phyloP scores from a whole-genome alignment of 2,329 filamentous ascomycete genomes.

The Ascochyta clinopodiicola region DNA sequence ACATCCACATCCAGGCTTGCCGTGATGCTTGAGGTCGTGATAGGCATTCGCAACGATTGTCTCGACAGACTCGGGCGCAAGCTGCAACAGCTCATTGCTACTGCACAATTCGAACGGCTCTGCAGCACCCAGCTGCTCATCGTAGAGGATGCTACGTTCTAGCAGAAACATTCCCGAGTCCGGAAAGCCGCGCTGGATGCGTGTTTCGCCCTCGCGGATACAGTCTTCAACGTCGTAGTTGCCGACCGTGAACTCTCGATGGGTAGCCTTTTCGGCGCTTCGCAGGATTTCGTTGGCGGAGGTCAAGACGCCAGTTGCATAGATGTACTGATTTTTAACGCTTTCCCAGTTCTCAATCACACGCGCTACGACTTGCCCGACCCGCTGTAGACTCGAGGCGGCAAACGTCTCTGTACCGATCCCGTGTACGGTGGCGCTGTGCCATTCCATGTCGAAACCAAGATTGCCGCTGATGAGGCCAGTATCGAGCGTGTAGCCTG shows the following conservation, averaged over 20 bases:
- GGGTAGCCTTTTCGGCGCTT: slow-evolving; percentile 36
- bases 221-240: slow-evolving; percentile 44
- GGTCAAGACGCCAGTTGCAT: slow-evolving; percentile 41
- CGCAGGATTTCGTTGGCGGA: slow-evolving; percentile 42
- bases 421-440: slow-evolving; percentile 49
- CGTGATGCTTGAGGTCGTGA: slow-evolving; percentile 29
- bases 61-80: slow-evolving; percentile 28
- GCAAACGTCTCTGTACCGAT: slow-evolving; percentile 45
- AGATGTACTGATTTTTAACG: slow-evolving; percentile 47
- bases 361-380: slow-evolving; percentile 36
- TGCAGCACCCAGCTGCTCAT: slow-evolving; percentile 33
- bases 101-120: slow-evolving; percentile 37
- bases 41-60: slow-evolving; percentile 26
- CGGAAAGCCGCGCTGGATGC: slow-evolving; percentile 47
- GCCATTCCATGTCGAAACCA: slow-evolving; percentile 50
- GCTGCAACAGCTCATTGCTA: slow-evolving; percentile 25
- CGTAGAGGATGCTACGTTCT: slow-evolving; percentile 48
- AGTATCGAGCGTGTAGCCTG: slow-evolving; percentile 43
- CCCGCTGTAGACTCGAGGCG: slow-evolving; percentile 43
- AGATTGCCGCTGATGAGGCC: slow-evolving; percentile 43
- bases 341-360: slow-evolving; percentile 41
- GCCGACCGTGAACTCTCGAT: slow-evolving; percentile 40
- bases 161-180: slow-evolving; percentile 50
- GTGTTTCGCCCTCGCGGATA: slow-evolving; percentile 42
- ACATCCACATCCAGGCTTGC: slow-evolving; percentile 45